Evolutionary conservation across 2,329 filamentous ascomycete species (phyloP).

Genomic region (Ceratocystis cubensis): DNA sequence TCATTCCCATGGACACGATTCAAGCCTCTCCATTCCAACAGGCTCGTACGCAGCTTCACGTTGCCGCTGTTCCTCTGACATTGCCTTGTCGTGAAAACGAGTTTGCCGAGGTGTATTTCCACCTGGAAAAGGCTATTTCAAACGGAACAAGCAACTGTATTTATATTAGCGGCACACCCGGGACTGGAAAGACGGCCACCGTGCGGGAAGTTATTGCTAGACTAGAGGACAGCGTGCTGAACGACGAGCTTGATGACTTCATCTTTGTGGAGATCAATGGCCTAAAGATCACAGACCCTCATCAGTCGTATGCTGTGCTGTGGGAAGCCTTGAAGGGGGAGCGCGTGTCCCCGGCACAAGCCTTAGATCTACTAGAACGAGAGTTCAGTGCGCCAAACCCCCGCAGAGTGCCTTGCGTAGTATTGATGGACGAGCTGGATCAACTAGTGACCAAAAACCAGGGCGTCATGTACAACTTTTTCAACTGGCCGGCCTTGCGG

Average conservation of each 20-base stretch:
- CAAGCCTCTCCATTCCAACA: slow-evolving; percentile 82
- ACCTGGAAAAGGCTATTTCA: slow-evolving; percentile 85
- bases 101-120: slow-evolving; percentile 82
- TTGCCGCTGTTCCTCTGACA: slow-evolving; percentile 79
- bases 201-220: slow-evolving; percentile 88
- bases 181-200: slow-evolving; percentile 94
- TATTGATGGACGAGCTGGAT: slow-evolving; percentile 96
- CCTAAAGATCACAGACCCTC: slow-evolving; percentile 98
- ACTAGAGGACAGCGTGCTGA: slow-evolving; percentile 72
- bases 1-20: slow-evolving; percentile 61
- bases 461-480: slow-evolving; percentile 99
- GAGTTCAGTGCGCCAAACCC: slow-evolving; percentile 90
- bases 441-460: slow-evolving; percentile 97
- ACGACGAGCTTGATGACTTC: slow-evolving; percentile 93
- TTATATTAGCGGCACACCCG: slow-evolving; percentile 97
- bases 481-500: slow-evolving; percentile 91
- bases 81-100: slow-evolving; percentile 87
- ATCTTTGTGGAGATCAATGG: slow-evolving; percentile 99
- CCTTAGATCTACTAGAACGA: slow-evolving; percentile 75
- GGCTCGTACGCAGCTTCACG: slow-evolving; percentile 77
- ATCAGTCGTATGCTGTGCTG: slow-evolving; percentile 86
- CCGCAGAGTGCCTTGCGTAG: slow-evolving; percentile 83
- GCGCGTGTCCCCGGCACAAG: slow-evolving; percentile 81
- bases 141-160: slow-evolving; percentile 93
- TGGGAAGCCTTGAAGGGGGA: slow-evolving; percentile 96